These are phyloP conservation scores for Xylariaceae sp. DNA, from an alignment of 2,329 filamentous ascomycete genomes.

Conservation along the genomic window DNA sequence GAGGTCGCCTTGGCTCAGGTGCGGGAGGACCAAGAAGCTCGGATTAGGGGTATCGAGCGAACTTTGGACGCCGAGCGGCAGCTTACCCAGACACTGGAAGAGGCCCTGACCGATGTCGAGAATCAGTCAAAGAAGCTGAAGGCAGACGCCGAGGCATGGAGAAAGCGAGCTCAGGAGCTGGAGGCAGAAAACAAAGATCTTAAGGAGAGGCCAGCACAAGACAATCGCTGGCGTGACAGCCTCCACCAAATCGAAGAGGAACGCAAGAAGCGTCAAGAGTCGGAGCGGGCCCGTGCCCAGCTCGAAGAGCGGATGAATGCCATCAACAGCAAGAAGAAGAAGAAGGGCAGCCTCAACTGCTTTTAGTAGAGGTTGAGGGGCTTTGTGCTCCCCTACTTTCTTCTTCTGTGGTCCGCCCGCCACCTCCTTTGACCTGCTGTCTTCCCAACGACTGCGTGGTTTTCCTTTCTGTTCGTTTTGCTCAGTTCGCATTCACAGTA, in stretches of 20 bases:
- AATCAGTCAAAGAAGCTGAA: slow-evolving; percentile 88
- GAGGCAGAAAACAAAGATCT: slow-evolving; percentile 67
- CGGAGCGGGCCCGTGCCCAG: slow-evolving; percentile 81
- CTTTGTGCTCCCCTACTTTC: slow-evolving; percentile 14
- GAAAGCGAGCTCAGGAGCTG: slow-evolving; percentile 72
- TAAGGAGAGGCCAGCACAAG: slow-evolving; percentile 48
- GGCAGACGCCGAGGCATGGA: slow-evolving; percentile 83
- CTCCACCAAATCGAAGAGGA: slow-evolving; percentile 95
- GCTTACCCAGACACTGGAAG: slow-evolving; percentile 88
- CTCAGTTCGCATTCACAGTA: slow-evolving; percentile 14
- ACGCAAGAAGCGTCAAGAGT: slow-evolving; percentile 82
- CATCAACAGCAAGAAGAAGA: slow-evolving; percentile 89
- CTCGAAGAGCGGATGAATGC: slow-evolving; percentile 94
- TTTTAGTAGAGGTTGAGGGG: slow-evolving; percentile 57
- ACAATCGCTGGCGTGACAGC: slow-evolving; percentile 53
- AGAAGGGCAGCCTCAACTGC: slow-evolving; percentile 93
- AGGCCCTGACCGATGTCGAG: slow-evolving; percentile 91
- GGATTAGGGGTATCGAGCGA: slow-evolving; percentile 94
- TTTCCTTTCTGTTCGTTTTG: slow-evolving; percentile 16
- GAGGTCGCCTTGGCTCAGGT: slow-evolving; percentile 72
- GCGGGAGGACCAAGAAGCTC: slow-evolving; percentile 89
- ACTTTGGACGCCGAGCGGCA: slow-evolving; percentile 94
- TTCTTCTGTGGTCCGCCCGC: no score
- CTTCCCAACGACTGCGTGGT: no score
- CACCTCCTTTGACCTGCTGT: no score